phyloP scores from a whole-genome alignment of 345 rosid species.

The Eucalyptus sp. region DNA sequence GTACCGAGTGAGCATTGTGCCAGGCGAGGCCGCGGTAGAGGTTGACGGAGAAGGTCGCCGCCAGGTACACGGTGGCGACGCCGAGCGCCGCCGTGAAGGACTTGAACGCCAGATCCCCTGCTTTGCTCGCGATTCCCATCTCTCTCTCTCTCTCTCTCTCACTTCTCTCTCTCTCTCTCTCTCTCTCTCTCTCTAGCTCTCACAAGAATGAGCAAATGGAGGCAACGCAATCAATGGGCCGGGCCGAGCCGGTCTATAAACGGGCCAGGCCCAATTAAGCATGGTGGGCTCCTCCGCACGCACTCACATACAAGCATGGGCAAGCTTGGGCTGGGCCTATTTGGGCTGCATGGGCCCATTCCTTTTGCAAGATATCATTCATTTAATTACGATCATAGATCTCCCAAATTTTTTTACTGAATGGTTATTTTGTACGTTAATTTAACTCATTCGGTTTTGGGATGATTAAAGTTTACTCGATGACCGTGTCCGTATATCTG shows the following conservation, averaged over 20 bases:
- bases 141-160: neutral
- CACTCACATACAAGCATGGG: neutral
- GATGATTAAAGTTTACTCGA: neutral
- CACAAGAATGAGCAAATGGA: neutral
- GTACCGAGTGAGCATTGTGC: slow-evolving; percentile 69
- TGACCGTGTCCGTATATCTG: rapidly evolving
- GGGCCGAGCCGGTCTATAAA: neutral
- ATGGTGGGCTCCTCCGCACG: neutral
- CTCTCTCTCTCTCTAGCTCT: neutral
- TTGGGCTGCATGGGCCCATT: neutral
- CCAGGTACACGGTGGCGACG: slow-evolving; percentile 57
- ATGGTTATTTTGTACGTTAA: rapidly evolving
- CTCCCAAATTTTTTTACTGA: neutral
- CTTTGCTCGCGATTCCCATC: slow-evolving; percentile 46
- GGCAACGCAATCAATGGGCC: neutral
- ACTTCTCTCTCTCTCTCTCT: neutral
- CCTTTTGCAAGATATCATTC: neutral
- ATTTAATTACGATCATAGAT: neutral
- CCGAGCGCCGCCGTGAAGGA: slow-evolving; percentile 75
- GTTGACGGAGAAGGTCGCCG: slow-evolving; percentile 69
- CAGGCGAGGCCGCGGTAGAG: slow-evolving; percentile 65
- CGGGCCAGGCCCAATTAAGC: neutral
- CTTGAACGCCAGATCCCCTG: slow-evolving; percentile 64
- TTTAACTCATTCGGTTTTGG: neutral
- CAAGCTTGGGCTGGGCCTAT: neutral